A percentile compares a stretch with the other conserved stretches of the same genome.
Conservation (phyloP, 306 rosid species). For the Quillaja saponaria region DNA sequence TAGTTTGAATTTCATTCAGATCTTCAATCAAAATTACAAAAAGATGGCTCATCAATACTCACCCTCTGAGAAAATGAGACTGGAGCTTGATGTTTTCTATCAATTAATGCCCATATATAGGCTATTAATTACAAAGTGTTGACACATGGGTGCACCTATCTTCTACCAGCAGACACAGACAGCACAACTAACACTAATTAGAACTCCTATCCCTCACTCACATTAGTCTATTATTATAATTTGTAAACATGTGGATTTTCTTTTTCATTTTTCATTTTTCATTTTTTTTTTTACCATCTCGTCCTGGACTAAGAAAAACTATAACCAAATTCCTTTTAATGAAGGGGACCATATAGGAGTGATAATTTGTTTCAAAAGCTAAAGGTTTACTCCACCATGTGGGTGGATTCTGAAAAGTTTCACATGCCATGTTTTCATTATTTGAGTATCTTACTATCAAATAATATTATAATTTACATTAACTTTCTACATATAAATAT, state of each 20-base stretch:
- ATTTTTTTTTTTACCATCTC: too few species aligned
- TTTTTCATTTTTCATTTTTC: too few species aligned
- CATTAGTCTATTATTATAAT: not conserved
- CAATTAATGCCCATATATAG: slow-evolving; percentile 5
- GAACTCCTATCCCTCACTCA: slow-evolving; percentile 19
- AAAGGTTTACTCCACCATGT: slow-evolving; percentile 33
- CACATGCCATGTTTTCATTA: slow-evolving; percentile 46
- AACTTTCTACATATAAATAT: too few species aligned
- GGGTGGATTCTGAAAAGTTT: slow-evolving; percentile 71
- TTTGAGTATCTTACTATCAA: too few species aligned
- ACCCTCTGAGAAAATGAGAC: not conserved
- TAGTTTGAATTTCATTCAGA: too few species aligned
- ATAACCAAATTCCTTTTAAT: too few species aligned
- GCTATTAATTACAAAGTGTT: too few species aligned
- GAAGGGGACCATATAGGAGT: too few species aligned
- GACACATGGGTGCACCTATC: slow-evolving; percentile 30
- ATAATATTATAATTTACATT: too few species aligned
- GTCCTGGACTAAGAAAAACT: too few species aligned
- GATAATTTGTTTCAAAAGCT: slow-evolving; percentile 17
- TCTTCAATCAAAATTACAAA: too few species aligned
- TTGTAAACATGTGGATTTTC: too few species aligned
- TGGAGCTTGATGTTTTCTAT: not conserved
- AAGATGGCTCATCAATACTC: not conserved
- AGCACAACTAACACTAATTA: slow-evolving; percentile 35
- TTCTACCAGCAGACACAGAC: slow-evolving; percentile 41